Evolutionary conservation across 2,329 filamentous ascomycete genomes (phyloP).

Genomic region (Claviceps digitariae): DNA sequence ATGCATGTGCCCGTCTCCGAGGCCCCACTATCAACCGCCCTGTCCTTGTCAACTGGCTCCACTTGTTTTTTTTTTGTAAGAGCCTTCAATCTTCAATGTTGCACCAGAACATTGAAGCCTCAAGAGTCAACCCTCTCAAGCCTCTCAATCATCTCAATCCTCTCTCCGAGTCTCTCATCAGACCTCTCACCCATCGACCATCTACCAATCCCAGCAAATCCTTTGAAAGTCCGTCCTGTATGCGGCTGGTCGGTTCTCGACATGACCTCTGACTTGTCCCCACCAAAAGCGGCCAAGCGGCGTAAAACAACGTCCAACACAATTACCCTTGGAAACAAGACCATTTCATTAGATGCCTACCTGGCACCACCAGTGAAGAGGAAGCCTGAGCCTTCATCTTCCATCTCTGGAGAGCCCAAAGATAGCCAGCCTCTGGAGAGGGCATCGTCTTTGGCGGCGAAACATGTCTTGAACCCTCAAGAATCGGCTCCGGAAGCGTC

Average conservation of each 20-base stretch:
- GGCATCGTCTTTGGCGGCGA: background rate
- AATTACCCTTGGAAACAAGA: slow-evolving; percentile 33
- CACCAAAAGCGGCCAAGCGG: slow-evolving; percentile 21
- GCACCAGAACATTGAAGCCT: no score
- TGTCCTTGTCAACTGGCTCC: no score
- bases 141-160: no score
- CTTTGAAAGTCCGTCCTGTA: background rate
- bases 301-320: slow-evolving; percentile 23
- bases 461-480: background rate
- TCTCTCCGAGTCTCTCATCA: no score
- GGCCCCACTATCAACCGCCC: no score
- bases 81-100: no score
- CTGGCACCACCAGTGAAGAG: slow-evolving; percentile 20
- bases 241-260: background rate
- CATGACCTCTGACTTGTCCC: slow-evolving; percentile 1
- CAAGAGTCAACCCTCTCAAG: no score
- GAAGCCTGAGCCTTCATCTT: no score
- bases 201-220: background rate
- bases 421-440: background rate
- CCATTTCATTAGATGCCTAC: slow-evolving; percentile 36
- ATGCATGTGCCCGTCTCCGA: no score
- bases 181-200: background rate
- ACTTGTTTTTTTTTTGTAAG: no score
- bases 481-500: background rate
- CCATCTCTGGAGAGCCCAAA: background rate